Evolutionary conservation across 2,329 filamentous ascomycete genomes (phyloP).

Genomic region (Aquanectria penicillioides): DNA sequence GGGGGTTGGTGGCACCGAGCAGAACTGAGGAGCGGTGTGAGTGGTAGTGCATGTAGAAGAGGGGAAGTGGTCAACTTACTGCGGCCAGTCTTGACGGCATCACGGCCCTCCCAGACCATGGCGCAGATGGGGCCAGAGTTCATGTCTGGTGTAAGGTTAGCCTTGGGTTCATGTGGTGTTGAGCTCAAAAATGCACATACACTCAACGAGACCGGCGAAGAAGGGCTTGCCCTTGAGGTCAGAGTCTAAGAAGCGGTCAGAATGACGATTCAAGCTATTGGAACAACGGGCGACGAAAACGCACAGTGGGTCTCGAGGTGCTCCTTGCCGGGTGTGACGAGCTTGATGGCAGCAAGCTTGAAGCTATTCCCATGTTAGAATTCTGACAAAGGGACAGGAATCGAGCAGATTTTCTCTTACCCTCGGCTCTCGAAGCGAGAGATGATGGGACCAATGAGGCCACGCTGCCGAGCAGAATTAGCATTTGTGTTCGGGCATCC

Average conservation of each 20-base stretch:
- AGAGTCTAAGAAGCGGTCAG: constrained; percentile 65
- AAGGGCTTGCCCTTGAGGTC: constrained; percentile 95
- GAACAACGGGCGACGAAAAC: constrained; percentile 42
- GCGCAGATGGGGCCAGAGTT: constrained; percentile 94
- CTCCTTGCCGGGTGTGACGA: constrained; percentile 86
- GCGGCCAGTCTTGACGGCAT: constrained; percentile 98
- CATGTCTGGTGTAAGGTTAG: constrained; percentile 76
- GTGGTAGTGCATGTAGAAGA: background rate
- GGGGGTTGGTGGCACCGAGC: constrained; percentile 99
- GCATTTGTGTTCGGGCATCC: background rate
- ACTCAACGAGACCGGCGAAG: constrained; percentile 93
- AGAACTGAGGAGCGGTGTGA: constrained; percentile 65
- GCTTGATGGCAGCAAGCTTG: constrained; percentile 99
- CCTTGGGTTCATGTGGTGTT: background rate
- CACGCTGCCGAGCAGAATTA: constrained; percentile 71
- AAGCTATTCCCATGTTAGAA: constrained; percentile 66
- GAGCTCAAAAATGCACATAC: constrained; percentile 61
- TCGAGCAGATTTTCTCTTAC: constrained; percentile 57
- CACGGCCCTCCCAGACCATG: constrained; percentile 99
- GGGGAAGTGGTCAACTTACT: constrained; percentile 60
- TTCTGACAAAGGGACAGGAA: constrained; percentile 23
- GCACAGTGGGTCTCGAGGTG: constrained; percentile 97
- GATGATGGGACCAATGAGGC: constrained; percentile 98
- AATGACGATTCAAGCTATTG: constrained; percentile 31
- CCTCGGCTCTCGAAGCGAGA: constrained; percentile 96